Evolutionary conservation across 805 yeast genomes (phyloP), one percentile per base, ranked within the genome.

Genomic region (Blastobotrys robertii): DNA sequence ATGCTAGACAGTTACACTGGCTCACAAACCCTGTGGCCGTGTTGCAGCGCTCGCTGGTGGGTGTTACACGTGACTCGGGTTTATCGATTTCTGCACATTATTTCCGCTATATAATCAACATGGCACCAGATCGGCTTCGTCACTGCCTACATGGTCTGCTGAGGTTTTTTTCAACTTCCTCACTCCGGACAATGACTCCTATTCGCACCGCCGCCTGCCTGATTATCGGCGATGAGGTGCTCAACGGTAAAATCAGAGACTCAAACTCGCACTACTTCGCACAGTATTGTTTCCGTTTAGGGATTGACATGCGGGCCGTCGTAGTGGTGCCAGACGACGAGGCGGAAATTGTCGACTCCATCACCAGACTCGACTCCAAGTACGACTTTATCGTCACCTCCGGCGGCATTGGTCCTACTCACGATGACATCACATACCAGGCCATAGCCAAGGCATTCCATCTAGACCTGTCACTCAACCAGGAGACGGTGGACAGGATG

Each of bases 401-500:
- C 43, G 82, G 84, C 29, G 80, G 71, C 14, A 84, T 86, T 45
- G 96, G 96, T 0, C 84, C 94, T 3, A 86, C 95, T 0, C 94
- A 85, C 53, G 95, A 86, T 57, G 96, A 86, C 58, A 81, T 86
- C 47, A 85, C 95, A 0, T 86, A 86, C 59, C 77, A 75, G 41
- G 69, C 84, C 31, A 52, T 86, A n/a, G 84, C 90, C 1, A 72
- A 70, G 50, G 81, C 83, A 6, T 85, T 69, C 49, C 60, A 60
- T 1, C 55, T 82, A 6, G 70, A 72, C 0, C 59, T 77, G 45
- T 60, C 58, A 36, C 56, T 79, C 12, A 80, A 86, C 58, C 53
- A 62, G 16, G 77, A 70, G 28, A 77, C 84, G 2, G 81, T 74
- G 13, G 68, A 63, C 2, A 65, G 77, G 46, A 85, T 84, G 92